Conservation (phyloP, 495 filamentous ascomycete species). For the Aspergillus bridgeri region DNA sequence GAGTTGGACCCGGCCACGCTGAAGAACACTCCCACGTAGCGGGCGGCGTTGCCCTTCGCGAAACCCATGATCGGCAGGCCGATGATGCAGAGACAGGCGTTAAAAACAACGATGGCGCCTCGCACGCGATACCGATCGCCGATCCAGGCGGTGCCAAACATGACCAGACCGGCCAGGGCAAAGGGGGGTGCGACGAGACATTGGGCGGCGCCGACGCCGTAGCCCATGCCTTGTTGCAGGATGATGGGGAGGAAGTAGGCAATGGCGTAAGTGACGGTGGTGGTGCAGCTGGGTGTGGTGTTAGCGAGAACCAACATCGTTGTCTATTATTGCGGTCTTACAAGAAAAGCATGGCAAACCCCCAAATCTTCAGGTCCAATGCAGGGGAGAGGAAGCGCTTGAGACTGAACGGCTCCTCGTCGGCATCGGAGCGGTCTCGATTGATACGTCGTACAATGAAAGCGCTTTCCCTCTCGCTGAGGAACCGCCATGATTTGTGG, state of each 20-base stretch:
- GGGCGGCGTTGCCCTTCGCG: slow-evolving; percentile 31
- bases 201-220: slow-evolving; percentile 51
- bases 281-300: slow-evolving; percentile 36
- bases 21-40: slow-evolving; percentile 65
- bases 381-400: slow-evolving; percentile 47
- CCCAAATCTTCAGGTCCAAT: slow-evolving; percentile 59
- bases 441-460: slow-evolving; percentile 58
- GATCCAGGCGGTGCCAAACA: slow-evolving; percentile 49
- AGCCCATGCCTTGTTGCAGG: slow-evolving; percentile 55
- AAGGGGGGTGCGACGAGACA: slow-evolving; percentile 65
- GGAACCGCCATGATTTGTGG: slow-evolving; percentile 51
- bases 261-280: slow-evolving; percentile 60
- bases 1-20: slow-evolving; percentile 57
- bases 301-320: background rate
- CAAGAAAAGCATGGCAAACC: slow-evolving; percentile 57
- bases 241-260: slow-evolving; percentile 69
- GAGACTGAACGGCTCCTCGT: slow-evolving; percentile 47
- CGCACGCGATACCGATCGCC: slow-evolving; percentile 57
- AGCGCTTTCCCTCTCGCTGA: slow-evolving; percentile 45
- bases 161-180: slow-evolving; percentile 56
- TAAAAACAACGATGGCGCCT: slow-evolving; percentile 55
- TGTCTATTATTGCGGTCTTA: slow-evolving; percentile 17
- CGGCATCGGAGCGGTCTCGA: slow-evolving; percentile 54
- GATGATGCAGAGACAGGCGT: slow-evolving; percentile 22
- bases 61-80: background rate